Evolutionary conservation across 495 filamentous ascomycete species (phyloP).

Genomic region (Annulohypoxylon moriforme): DNA sequence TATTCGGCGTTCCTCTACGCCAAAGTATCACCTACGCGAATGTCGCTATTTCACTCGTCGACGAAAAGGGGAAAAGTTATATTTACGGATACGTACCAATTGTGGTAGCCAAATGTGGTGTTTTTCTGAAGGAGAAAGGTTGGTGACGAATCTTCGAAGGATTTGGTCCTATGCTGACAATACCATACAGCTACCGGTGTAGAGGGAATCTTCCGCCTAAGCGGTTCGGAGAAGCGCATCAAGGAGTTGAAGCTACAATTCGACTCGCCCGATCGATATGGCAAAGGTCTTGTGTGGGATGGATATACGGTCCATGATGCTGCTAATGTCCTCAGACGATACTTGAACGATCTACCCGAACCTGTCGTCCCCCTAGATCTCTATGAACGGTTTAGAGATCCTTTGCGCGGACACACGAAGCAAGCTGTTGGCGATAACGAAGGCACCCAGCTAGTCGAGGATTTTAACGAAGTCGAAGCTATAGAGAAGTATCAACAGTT

Average conservation of each 20-base stretch:
- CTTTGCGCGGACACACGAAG: slow-evolving; percentile 79
- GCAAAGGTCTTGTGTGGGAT: slow-evolving; percentile 96
- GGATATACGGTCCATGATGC: slow-evolving; percentile 99
- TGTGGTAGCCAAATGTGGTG: slow-evolving; percentile 97
- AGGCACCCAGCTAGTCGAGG: slow-evolving; percentile 65
- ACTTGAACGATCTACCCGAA: slow-evolving; percentile 93
- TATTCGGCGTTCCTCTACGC: slow-evolving; percentile 94
- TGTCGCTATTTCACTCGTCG: slow-evolving; percentile 95
- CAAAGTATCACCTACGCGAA: slow-evolving; percentile 98
- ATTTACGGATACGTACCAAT: slow-evolving; percentile 99
- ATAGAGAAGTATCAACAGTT: slow-evolving; percentile 87
- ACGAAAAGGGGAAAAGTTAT: slow-evolving; percentile 90
- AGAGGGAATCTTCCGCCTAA: slow-evolving; percentile 96
- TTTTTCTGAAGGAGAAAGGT: slow-evolving; percentile 99
- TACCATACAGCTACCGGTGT: slow-evolving; percentile 83
- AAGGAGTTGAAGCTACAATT: slow-evolving; percentile 94
- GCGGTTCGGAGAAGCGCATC: slow-evolving; percentile 96
- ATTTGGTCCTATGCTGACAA: slow-evolving; percentile 41
- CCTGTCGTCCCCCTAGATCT: slow-evolving; percentile 96
- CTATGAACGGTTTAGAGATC: slow-evolving; percentile 90
- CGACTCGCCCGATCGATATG: slow-evolving; percentile 94
- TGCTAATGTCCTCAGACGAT: slow-evolving; percentile 93
- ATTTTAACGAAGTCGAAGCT: slow-evolving; percentile 80
- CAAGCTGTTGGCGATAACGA: slow-evolving; percentile 73
- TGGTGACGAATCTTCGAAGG: slow-evolving; percentile 44